phyloP scores from a whole-genome alignment of 257 asterid genomes.

The Primulina huaijiensis region DNA sequence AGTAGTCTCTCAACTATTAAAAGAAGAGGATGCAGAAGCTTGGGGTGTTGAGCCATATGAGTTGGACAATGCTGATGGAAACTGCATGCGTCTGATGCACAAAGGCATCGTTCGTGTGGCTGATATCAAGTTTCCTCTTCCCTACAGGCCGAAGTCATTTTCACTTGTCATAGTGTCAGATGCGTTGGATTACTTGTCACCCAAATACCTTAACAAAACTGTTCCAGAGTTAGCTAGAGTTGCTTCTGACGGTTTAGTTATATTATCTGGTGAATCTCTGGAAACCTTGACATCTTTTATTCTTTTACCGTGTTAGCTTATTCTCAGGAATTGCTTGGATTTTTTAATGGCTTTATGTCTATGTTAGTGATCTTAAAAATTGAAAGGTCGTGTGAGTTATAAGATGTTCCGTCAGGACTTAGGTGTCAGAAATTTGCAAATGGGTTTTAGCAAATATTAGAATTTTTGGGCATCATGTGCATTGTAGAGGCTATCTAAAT shows the following conservation, averaged over 20 bases:
- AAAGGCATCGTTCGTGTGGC: conserved; percentile 82
- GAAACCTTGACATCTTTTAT: conserved; percentile 6
- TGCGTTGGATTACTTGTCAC: conserved; percentile 85
- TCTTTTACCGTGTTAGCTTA: background rate
- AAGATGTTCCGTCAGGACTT: background rate
- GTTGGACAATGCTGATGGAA: conserved; percentile 65
- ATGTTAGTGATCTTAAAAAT: background rate
- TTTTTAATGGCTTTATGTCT: background rate
- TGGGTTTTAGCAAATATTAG: background rate
- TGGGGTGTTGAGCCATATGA: conserved; percentile 95
- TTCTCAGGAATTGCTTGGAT: background rate
- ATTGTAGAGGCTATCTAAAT: too few relatives aligned
- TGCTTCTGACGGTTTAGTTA: conserved; percentile 69
- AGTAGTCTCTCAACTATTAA: conserved; percentile 54
- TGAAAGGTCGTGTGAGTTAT: background rate
- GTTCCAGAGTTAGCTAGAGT: conserved; percentile 71
- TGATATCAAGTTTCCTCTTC: conserved; percentile 87
- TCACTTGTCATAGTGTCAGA: conserved; percentile 79
- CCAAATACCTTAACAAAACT: conserved; percentile 74
- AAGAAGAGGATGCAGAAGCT: conserved; percentile 86
- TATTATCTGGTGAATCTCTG: conserved; percentile 63
- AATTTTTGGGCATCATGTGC: conserved; percentile 8
- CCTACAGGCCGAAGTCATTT: conserved; percentile 78
- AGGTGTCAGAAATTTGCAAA: too few relatives aligned
- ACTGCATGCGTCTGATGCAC: conserved; percentile 71